A percentile compares a stretch with the other conserved stretches of the same genome.
Evolutionary conservation across 495 filamentous ascomycete genomes (phyloP).

Genomic region (Aspergillus leporis): DNA sequence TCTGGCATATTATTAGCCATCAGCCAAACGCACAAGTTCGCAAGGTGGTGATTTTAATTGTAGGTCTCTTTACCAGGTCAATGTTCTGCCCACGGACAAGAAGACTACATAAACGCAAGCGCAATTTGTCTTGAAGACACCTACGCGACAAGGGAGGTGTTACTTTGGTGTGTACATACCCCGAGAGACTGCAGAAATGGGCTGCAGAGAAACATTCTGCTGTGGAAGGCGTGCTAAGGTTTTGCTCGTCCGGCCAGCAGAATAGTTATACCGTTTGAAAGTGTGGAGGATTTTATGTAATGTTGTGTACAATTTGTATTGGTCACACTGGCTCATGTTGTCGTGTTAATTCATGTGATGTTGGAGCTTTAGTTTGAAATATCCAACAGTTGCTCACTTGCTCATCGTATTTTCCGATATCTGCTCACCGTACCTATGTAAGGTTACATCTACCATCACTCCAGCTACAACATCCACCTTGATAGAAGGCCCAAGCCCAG

Average conservation of each 20-base stretch:
- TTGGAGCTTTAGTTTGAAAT: too few relatives aligned
- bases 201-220: background rate
- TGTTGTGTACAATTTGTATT: background rate
- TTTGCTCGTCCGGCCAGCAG: background rate
- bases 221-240: background rate
- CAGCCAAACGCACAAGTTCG: too few relatives aligned
- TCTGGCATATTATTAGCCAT: too few relatives aligned
- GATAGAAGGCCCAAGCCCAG: constrained; percentile 24
- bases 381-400: too few relatives aligned
- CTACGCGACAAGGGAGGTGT: background rate
- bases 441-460: constrained; percentile 36
- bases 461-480: constrained; percentile 40
- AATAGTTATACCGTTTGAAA: background rate
- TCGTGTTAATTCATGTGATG: too few relatives aligned
- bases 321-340: background rate
- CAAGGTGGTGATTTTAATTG: too few relatives aligned
- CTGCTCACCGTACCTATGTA: constrained; percentile 34
- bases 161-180: background rate
- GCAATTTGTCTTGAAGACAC: background rate
- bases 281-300: background rate
- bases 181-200: background rate
- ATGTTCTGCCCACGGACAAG: too few relatives aligned
- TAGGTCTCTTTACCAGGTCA: too few relatives aligned
- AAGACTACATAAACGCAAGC: too few relatives aligned
- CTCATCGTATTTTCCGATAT: constrained; percentile 29